phyloP scores from a whole-genome alignment of 2,329 filamentous ascomycete genomes.

The Akanthomyces muscarius region DNA sequence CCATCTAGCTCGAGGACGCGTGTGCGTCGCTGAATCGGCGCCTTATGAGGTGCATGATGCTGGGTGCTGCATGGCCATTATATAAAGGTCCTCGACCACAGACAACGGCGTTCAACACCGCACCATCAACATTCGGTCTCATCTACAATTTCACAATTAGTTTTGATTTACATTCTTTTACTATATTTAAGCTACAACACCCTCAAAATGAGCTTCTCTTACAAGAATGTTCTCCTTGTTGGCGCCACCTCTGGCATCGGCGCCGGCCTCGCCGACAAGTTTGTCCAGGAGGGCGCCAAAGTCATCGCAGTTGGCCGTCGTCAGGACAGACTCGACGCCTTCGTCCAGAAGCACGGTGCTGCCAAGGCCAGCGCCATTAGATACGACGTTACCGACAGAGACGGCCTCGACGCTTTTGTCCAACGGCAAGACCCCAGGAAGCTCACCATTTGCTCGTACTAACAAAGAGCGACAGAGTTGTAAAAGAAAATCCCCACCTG shows the following conservation, averaged over 20 bases:
- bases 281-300: constrained; percentile 38
- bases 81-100: too few species aligned
- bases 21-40: too few species aligned
- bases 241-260: constrained; percentile 26
- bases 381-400: constrained; percentile 42
- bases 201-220: constrained; percentile 46
- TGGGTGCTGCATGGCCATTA: too few species aligned
- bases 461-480: constrained; percentile 1
- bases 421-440: constrained; percentile 3
- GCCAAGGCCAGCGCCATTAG: constrained; percentile 35
- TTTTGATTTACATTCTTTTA: too few species aligned
- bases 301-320: constrained; percentile 46
- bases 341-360: constrained; percentile 40
- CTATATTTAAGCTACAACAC: not conserved
- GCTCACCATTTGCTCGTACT: constrained; percentile 2
- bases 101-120: not conserved
- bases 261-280: constrained; percentile 29
- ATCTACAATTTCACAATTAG: not conserved
- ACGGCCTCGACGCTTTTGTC: constrained; percentile 29
- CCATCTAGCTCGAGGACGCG: not conserved
- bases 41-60: too few species aligned
- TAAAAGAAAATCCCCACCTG: constrained; percentile 41
- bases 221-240: constrained; percentile 52
- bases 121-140: not conserved
- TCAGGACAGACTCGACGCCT: constrained; percentile 44